Evolutionary conservation across 805 yeast species (phyloP).

Genomic region (Wickerhamomyces silvicola): DNA sequence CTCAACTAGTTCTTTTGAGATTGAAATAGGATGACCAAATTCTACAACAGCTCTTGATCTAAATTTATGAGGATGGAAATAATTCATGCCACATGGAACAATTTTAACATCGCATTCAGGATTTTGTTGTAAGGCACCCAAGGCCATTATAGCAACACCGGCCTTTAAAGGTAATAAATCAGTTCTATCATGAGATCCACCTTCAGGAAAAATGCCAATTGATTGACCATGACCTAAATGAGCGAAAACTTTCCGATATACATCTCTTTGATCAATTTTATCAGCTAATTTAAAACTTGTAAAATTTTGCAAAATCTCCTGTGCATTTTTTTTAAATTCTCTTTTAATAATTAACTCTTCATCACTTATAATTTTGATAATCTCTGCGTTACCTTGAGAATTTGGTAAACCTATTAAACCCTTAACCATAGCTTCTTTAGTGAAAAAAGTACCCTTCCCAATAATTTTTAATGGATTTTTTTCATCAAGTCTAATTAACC

Average conservation of each 20-base stretch:
- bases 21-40: slow-evolving; percentile 82
- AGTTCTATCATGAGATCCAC: slow-evolving; percentile 95
- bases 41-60: slow-evolving; percentile 93
- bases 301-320: slow-evolving; percentile 40
- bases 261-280: slow-evolving; percentile 79
- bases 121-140: slow-evolving; percentile 82
- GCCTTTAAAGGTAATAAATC: slow-evolving; percentile 90
- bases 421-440: slow-evolving; percentile 44
- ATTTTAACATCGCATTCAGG: slow-evolving; percentile 75
- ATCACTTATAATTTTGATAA: slow-evolving; percentile 63
- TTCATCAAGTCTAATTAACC: slow-evolving; percentile 53
- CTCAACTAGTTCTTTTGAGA: slow-evolving; percentile 52
- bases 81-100: slow-evolving; percentile 97
- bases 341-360: slow-evolving; percentile 61
- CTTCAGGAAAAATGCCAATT: slow-evolving; percentile 94
- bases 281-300: slow-evolving; percentile 65
- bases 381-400: slow-evolving; percentile 69
- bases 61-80: slow-evolving; percentile 92
- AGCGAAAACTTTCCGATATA: slow-evolving; percentile 77
- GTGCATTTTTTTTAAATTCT: slow-evolving; percentile 55
- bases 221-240: slow-evolving; percentile 78
- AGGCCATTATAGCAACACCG: slow-evolving; percentile 97
- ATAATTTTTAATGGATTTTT: slow-evolving; percentile 46
- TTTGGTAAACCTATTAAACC: slow-evolving; percentile 76
- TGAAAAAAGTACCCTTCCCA: slow-evolving; percentile 67